A percentile compares a stretch with the other conserved stretches of the same genome.
Conservation (phyloP, 768 basidiomycete species). For the Boletus speciosus region DNA sequence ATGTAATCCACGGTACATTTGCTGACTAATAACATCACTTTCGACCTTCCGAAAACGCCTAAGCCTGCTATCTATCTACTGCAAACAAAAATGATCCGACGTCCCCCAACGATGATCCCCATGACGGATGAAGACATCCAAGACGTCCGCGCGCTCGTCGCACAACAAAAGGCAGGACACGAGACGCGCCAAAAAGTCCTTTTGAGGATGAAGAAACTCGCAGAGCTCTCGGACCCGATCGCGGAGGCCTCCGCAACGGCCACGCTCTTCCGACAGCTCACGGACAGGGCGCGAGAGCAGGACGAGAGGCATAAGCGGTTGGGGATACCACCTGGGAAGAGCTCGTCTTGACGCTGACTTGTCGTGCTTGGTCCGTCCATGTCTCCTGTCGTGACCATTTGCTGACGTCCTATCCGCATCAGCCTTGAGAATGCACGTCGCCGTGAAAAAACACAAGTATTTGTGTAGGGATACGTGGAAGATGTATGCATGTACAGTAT, state of each 20-base stretch:
- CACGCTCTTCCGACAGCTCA: constrained; percentile 16
- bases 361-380: background rate
- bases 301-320: constrained; percentile 28
- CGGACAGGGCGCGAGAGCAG: constrained; percentile 23
- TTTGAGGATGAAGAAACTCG: constrained; percentile 43
- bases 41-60: too few species aligned
- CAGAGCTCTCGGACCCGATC: constrained; percentile 30
- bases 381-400: background rate
- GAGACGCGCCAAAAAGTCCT: constrained; percentile 40
- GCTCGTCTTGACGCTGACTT: constrained; percentile 12
- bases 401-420: background rate
- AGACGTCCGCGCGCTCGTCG: constrained; percentile 62
- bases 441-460: background rate
- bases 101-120: constrained; percentile 70
- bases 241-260: constrained; percentile 4
- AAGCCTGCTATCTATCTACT: too few species aligned
- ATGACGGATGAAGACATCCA: constrained; percentile 78
- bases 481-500: background rate
- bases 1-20: too few species aligned
- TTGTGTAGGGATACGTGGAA: background rate
- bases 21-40: too few species aligned
- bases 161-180: constrained; percentile 45
- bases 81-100: constrained; percentile 57
- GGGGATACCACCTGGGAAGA: constrained; percentile 27
- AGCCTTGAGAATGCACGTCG: background rate